These are phyloP conservation scores for Xylariales sp. DNA, from an alignment of 2,329 filamentous ascomycete genomes.

Conservation along the genomic window DNA sequence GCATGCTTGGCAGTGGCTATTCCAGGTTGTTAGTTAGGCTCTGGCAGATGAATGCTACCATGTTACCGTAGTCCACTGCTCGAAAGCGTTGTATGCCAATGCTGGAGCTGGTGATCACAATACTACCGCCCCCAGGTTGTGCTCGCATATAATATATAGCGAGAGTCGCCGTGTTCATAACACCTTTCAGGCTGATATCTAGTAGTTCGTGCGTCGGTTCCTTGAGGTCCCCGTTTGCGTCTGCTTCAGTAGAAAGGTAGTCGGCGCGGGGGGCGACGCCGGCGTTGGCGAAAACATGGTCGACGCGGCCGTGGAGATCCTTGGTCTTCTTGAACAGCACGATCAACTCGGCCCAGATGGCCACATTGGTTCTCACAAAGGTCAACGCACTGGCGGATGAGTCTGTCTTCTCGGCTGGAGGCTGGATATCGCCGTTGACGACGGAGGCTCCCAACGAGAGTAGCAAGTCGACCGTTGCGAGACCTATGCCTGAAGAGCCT, in stretches of 20 bases:
- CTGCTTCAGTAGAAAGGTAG: constrained; percentile 42
- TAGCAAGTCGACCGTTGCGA: constrained; percentile 48
- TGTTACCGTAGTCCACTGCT: constrained; percentile 43
- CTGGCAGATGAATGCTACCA: too few relatives aligned
- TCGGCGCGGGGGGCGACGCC: constrained; percentile 43
- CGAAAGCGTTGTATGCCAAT: constrained; percentile 46
- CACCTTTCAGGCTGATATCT: constrained; percentile 46
- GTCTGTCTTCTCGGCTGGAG: constrained; percentile 24
- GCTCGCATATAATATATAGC: constrained; percentile 46
- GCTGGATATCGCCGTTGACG: constrained; percentile 48
- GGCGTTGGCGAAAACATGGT: constrained; percentile 69
- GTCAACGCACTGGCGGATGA: constrained; percentile 23
- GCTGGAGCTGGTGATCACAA: constrained; percentile 49
- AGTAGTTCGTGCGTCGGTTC: constrained; percentile 38
- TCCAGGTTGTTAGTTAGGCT: background rate
- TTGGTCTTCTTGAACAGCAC: constrained; percentile 47
- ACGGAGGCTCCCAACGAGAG: constrained; percentile 50
- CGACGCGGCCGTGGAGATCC: constrained; percentile 67
- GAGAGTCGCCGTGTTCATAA: constrained; percentile 44
- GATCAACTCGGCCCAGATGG: constrained; percentile 44
- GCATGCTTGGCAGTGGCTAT: constrained; percentile 47
- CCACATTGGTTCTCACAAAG: constrained; percentile 43
- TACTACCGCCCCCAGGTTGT: constrained; percentile 42
- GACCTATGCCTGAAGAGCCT: constrained; percentile 56
- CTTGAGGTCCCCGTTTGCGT: constrained; percentile 43